Percentiles rank a stretch among this genome's conserved stretches.
Evolutionary conservation across 1,284 basidiomycete genomes (phyloP).

Genomic region (Leccinum ponderosum): DNA sequence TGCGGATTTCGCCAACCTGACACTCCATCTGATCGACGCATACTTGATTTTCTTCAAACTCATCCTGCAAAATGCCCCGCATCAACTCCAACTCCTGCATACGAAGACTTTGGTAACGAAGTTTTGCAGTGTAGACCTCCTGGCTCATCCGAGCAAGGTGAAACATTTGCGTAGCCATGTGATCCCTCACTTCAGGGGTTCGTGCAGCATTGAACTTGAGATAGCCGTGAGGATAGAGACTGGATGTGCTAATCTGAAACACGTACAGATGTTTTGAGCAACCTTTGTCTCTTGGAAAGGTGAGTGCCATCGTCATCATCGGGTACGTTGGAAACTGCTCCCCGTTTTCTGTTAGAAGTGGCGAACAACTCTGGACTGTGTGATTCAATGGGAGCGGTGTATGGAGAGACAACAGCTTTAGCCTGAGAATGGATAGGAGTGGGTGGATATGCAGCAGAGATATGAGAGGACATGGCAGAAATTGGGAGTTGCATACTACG

Average conservation of each 20-base stretch:
- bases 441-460: background rate
- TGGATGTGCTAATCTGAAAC: background rate
- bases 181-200: background rate
- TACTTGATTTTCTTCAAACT: background rate
- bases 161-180: background rate
- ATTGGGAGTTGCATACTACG: background rate
- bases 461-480: background rate
- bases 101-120: background rate
- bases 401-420: background rate
- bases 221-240: background rate
- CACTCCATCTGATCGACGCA: background rate
- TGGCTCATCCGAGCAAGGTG: background rate
- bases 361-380: background rate
- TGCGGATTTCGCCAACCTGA: background rate
- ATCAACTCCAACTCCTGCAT: background rate
- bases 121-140: background rate
- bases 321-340: background rate
- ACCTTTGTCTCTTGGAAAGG: background rate
- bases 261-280: background rate
- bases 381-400: background rate
- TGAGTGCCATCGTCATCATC: background rate
- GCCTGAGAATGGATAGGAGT: background rate
- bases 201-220: background rate
- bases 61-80: background rate
- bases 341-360: background rate